Percentiles rank a stretch among this genome's conserved stretches.
Conservation (phyloP, 768 basidiomycete species). For the Psilocybe tampanensis region DNA sequence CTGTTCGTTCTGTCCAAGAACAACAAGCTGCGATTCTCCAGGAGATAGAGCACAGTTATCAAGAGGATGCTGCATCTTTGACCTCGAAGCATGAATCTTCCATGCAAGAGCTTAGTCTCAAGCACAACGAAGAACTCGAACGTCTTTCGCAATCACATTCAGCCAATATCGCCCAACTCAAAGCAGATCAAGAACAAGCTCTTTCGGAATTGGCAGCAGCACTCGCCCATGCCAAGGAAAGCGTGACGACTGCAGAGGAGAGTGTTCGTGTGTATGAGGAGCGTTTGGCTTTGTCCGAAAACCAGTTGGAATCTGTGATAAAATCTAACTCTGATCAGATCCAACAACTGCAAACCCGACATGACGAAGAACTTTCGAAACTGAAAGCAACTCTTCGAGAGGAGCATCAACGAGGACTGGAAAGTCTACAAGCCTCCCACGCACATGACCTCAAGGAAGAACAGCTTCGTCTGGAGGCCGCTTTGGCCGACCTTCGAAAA, state of each 20-base stretch:
- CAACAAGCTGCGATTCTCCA: conserved; percentile 57
- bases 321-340: conserved; percentile 15
- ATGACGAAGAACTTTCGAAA: conserved; percentile 46
- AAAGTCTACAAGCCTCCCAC: conserved; percentile 30
- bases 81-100: conserved; percentile 48
- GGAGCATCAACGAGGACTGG: conserved; percentile 19
- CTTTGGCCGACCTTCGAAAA: conserved; percentile 51
- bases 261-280: conserved; percentile 26
- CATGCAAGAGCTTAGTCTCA: conserved; percentile 31
- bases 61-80: conserved; percentile 53
- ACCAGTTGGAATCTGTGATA: conserved; percentile 1
- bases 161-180: conserved; percentile 39
- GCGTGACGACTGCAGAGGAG: conserved; percentile 38
- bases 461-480: conserved; percentile 42
- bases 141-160: conserved; percentile 41
- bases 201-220: conserved; percentile 41
- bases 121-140: conserved; percentile 29
- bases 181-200: conserved; percentile 50
- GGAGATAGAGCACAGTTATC: conserved; percentile 58
- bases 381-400: conserved; percentile 34
- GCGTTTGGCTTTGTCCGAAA: conserved; percentile 7
- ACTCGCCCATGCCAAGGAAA: conserved; percentile 39
- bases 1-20: conserved; percentile 49
- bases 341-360: conserved; percentile 38
- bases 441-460: conserved; percentile 44